Percentiles rank a stretch among this genome's conserved stretches.
These are phyloP conservation scores for Cyberlindnera mrakii DNA, from an alignment of 805 yeast species.

Conservation along the genomic window DNA sequence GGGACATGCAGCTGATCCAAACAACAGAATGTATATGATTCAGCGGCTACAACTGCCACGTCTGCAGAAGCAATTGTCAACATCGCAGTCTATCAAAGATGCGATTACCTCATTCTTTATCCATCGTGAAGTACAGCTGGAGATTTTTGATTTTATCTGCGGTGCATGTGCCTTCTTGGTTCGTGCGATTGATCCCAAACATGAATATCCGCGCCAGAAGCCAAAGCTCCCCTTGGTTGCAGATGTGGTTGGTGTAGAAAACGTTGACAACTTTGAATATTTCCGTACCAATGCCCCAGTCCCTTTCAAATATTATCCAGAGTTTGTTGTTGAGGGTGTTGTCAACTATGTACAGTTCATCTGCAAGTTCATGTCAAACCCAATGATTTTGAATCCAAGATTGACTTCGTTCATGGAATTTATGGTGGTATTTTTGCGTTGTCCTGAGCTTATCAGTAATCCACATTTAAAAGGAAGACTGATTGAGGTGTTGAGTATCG, in stretches of 20 bases:
- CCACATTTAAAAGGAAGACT: slow-evolving; percentile 88
- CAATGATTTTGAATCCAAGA: slow-evolving; percentile 49
- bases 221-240: slow-evolving; percentile 54
- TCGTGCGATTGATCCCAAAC: slow-evolving; percentile 67
- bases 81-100: slow-evolving; percentile 40
- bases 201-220: slow-evolving; percentile 48
- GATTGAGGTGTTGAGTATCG: slow-evolving; percentile 74
- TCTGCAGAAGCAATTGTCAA: slow-evolving; percentile 36
- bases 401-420: slow-evolving; percentile 60
- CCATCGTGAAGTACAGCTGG: slow-evolving; percentile 51
- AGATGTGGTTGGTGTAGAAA: slow-evolving; percentile 54
- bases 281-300: slow-evolving; percentile 58
- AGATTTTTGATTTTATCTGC: slow-evolving; percentile 68
- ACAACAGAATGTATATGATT: slow-evolving; percentile 25
- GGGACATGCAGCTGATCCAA: slow-evolving; percentile 10
- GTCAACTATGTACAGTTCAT: slow-evolving; percentile 65
- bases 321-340: slow-evolving; percentile 76
- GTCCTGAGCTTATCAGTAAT: slow-evolving; percentile 80
- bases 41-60: slow-evolving; percentile 40
- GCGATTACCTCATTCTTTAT: slow-evolving; percentile 60
- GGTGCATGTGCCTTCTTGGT: slow-evolving; percentile 72
- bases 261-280: slow-evolving; percentile 70
- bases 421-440: slow-evolving; percentile 67
- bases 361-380: slow-evolving; percentile 48
- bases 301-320: slow-evolving; percentile 84